Base-by-base conservation (phyloP, 2,329 filamentous ascomycete genomes). In the Exophiala phaeomuriformis region DNA sequence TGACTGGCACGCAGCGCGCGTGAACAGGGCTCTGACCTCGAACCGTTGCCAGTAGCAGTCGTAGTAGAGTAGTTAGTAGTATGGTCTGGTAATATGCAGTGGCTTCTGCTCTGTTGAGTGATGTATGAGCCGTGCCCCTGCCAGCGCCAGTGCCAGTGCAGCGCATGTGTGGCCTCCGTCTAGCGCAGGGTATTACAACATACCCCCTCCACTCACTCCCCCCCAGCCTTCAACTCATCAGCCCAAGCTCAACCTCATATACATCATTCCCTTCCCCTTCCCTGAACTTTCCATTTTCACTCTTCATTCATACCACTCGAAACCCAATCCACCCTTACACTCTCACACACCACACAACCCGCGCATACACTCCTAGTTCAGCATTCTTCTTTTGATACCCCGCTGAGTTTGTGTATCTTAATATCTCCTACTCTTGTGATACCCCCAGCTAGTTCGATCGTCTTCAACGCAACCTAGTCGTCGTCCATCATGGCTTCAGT, bases 401-500 rank as follows among this genome's bases (percentile, higher is more conserved):
- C 35, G 53, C 53, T 56, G 53, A 52, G 47, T 28, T 37, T 47
- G 42, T 39, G 10, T 33, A n/a, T 37, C 44, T 12, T 32, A 29
- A 49, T 35, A 27, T 45, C 47, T 53, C 31, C n/a, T 52, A 44
- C 45, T 10, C 12, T 42, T 55, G 47, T 54, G 53, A 56, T 59
- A 59, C 51, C 57, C 56, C 42, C 46, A 47, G 44, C 44, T 45
- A n/a, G n/a, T 32, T 47, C 27, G 39, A 8, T 32, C n/a, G 29
- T 35, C 4, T 41, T n/a, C 31, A 12, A 41, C 19, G 19, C 19
- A 19, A 19, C 19, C 39, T 37, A 12, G 44, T 35, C 29, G 37
- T 32, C 53, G 19, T 19, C 19, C 19, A 56, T 42, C 52, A 61
- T 61, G 59, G 51, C 59, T 30, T 55, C 64, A 49, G 85, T 91